Evolutionary conservation across 805 yeast species (phyloP).

Genomic region (Danielia reshetovae): DNA sequence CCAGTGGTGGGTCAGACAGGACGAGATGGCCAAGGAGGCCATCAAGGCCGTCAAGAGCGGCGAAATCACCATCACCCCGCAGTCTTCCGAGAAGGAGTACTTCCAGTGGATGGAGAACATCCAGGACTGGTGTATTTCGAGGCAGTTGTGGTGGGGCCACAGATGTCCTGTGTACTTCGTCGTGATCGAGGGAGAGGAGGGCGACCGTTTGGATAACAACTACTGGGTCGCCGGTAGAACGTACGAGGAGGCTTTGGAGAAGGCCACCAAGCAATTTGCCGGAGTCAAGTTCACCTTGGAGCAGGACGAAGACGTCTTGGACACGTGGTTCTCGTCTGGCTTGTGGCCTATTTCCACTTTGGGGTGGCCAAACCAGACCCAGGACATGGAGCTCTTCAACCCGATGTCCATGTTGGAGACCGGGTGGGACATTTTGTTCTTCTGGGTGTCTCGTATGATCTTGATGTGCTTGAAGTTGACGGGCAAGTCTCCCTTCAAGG

Average conservation of each 20-base stretch:
- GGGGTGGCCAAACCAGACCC: constrained; percentile 86
- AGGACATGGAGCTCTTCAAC: constrained; percentile 71
- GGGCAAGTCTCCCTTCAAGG: constrained; percentile 88
- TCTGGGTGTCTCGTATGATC: constrained; percentile 98
- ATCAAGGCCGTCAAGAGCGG: constrained; percentile 82
- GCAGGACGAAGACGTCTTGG: constrained; percentile 97
- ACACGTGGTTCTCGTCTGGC: constrained; percentile 98
- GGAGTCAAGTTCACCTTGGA: constrained; percentile 66
- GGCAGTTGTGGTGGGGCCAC: constrained; percentile 94
- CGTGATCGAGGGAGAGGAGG: constrained; percentile 68
- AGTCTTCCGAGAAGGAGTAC: constrained; percentile 87
- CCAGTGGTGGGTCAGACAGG: constrained; percentile 98
- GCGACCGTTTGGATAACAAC: constrained; percentile 56
- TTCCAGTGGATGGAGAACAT: constrained; percentile 93
- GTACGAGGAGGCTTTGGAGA: constrained; percentile 75
- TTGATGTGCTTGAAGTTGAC: constrained; percentile 86
- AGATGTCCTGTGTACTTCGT: constrained; percentile 95
- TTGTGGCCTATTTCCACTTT: constrained; percentile 96
- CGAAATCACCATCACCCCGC: constrained; percentile 76
- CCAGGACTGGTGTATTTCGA: constrained; percentile 99
- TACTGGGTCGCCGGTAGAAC: constrained; percentile 92
- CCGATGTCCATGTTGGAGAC: constrained; percentile 96
- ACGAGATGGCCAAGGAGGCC: constrained; percentile 83
- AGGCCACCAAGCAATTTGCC: constrained; percentile 75
- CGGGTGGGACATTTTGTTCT: constrained; percentile 98